A percentile compares a stretch with the other conserved stretches of the same genome.
Conservation (phyloP, 768 basidiomycete species). For the Solioccasus polychromus region DNA sequence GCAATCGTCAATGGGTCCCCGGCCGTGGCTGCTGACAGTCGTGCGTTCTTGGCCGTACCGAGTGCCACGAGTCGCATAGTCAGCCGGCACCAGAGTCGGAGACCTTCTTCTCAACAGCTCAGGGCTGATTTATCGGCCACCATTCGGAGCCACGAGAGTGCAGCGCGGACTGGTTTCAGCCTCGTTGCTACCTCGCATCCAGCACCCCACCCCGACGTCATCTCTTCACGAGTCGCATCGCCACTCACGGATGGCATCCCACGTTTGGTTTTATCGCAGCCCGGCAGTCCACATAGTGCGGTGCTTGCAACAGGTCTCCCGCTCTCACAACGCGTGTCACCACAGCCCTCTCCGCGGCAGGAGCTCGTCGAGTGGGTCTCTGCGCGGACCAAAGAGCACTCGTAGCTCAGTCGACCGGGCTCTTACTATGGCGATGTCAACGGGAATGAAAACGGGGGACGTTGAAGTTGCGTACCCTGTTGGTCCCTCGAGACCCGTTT, state of each 20-base stretch:
- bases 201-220: constrained; percentile 23
- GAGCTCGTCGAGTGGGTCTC: constrained; percentile 25
- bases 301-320: constrained; percentile 10
- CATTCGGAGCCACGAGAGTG: constrained; percentile 21
- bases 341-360: constrained; percentile 30
- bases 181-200: constrained; percentile 28
- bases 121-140: constrained; percentile 31
- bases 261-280: constrained; percentile 19
- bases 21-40: constrained; percentile 30
- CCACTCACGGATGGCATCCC: constrained; percentile 21
- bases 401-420: constrained; percentile 16
- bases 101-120: constrained; percentile 28
- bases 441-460: constrained; percentile 30
- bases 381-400: constrained; percentile 14
- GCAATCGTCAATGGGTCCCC: constrained; percentile 24
- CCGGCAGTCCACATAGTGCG: constrained; percentile 16
- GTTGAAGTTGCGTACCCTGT: constrained; percentile 1
- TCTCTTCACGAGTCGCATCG: constrained; percentile 22
- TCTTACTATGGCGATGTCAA: constrained; percentile 26
- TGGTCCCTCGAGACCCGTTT: no score
- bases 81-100: constrained; percentile 30
- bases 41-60: constrained; percentile 29
- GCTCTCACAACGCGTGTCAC: constrained; percentile 23
- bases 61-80: constrained; percentile 21
- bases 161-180: constrained; percentile 28